Conservation (phyloP, 2,329 filamentous ascomycete genomes). For the Didymella lethalis region DNA sequence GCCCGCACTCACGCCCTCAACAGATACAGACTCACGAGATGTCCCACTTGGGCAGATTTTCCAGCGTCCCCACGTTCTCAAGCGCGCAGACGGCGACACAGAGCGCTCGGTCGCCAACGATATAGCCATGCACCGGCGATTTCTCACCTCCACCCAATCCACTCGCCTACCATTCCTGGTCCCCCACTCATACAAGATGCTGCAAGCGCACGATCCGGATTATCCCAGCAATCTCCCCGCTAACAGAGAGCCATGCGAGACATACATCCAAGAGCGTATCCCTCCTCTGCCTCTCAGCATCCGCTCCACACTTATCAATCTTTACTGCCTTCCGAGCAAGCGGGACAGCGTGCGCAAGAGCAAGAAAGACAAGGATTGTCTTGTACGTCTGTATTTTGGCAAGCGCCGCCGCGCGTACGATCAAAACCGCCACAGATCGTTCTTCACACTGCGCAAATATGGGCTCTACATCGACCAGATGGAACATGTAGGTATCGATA, state of each 20-base stretch:
- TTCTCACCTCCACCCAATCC: neutral
- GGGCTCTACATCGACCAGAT: constrained; percentile 1
- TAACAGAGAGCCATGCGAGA: neutral
- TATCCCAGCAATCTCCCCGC: neutral
- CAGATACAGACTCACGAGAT: too few species aligned
- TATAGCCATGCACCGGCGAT: neutral
- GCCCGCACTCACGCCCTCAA: too few species aligned
- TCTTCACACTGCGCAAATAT: constrained; percentile 3
- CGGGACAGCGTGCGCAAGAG: neutral
- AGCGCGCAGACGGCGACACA: neutral
- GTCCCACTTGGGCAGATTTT: neutral
- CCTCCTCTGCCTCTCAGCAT: neutral
- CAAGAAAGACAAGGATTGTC: constrained; percentile 3
- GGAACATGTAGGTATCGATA: neutral
- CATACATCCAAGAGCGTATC: neutral
- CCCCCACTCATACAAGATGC: neutral
- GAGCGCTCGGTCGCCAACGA: neutral
- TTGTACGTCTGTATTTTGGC: neutral
- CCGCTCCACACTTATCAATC: neutral
- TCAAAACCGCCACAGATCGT: neutral
- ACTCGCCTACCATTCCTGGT: neutral
- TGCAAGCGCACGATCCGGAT: neutral
- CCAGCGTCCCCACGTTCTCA: neutral
- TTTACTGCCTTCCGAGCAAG: neutral
- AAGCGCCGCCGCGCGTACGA: neutral